phyloP scores from a whole-genome alignment of 495 filamentous ascomycete genomes.

The Talaromyces liani region DNA sequence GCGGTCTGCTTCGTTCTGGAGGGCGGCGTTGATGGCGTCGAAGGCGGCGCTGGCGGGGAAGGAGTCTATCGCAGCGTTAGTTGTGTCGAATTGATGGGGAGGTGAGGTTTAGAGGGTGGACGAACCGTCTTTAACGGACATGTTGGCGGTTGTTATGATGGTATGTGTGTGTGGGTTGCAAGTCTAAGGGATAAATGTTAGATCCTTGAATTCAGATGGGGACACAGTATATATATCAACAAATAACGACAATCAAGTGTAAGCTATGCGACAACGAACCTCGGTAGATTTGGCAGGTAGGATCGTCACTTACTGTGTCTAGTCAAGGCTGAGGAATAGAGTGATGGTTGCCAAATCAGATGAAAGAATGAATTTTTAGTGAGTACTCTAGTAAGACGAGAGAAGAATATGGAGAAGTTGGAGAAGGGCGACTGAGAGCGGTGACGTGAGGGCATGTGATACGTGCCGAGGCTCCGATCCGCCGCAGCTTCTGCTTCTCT shows the following conservation, averaged over 20 bases:
- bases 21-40: conserved; percentile 73
- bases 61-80: conserved; percentile 46
- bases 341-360: not conserved
- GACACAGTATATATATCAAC: not conserved
- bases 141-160: conserved; percentile 28
- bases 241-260: not conserved
- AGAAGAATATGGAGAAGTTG: not conserved
- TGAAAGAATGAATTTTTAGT: not conserved
- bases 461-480: not conserved
- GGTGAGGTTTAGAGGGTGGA: conserved; percentile 1
- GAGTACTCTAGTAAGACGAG: not conserved
- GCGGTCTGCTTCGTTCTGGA: conserved; percentile 64
- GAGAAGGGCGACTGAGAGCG: not conserved
- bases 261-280: not conserved
- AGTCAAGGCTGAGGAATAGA: not conserved
- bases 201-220: not conserved
- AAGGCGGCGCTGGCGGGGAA: conserved; percentile 91
- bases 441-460: conserved; percentile 1
- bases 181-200: not conserved
- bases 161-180: not conserved
- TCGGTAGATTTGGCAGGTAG: not conserved
- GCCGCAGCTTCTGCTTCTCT: not conserved
- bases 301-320: not conserved
- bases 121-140: conserved; percentile 81
- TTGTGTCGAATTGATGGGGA: not conserved